Evolutionary conservation across 2,329 filamentous ascomycete genomes (phyloP).

Genomic region (Biscogniauxia mediterranea): DNA sequence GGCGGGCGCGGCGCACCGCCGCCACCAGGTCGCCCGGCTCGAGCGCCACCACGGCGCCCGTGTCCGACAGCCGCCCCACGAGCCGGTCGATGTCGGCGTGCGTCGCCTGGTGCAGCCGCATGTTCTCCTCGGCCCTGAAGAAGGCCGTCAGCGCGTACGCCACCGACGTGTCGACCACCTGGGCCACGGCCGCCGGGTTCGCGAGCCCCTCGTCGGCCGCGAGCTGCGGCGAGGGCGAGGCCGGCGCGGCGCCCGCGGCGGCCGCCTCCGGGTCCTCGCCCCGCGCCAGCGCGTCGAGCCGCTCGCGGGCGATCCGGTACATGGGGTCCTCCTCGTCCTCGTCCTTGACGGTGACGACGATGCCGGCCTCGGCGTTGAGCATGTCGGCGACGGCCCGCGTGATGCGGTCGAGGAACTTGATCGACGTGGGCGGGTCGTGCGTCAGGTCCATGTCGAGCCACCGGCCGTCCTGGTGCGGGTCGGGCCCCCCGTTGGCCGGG

Average conservation of each 20-base stretch:
- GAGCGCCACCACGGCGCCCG: not conserved
- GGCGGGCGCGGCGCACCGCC: not conserved
- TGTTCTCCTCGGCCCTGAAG: not conserved
- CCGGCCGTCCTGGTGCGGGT: slow-evolving; percentile 8
- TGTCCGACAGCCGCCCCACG: not conserved
- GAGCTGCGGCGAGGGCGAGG: too few species aligned
- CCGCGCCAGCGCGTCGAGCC: not conserved
- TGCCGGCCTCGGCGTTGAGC: slow-evolving; percentile 6
- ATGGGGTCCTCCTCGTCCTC: not conserved
- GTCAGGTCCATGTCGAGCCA: slow-evolving; percentile 2
- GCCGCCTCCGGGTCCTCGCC: not conserved
- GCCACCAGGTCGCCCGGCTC: not conserved
- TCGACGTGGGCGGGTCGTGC: not conserved
- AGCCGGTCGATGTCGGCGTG: not conserved
- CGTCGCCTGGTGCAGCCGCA: not conserved
- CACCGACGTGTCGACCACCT: not conserved
- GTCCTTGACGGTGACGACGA: slow-evolving; percentile 6
- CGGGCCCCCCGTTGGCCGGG: not conserved
- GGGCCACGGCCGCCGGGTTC: not conserved
- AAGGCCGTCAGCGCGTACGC: not conserved
- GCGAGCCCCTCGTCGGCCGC: not conserved
- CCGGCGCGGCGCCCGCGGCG: too few species aligned
- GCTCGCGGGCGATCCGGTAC: not conserved
- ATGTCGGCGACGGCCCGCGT: not conserved
- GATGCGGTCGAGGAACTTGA: not conserved